Conservation (phyloP, 345 rosid genomes). For the Stellera chamaejasme region DNA sequence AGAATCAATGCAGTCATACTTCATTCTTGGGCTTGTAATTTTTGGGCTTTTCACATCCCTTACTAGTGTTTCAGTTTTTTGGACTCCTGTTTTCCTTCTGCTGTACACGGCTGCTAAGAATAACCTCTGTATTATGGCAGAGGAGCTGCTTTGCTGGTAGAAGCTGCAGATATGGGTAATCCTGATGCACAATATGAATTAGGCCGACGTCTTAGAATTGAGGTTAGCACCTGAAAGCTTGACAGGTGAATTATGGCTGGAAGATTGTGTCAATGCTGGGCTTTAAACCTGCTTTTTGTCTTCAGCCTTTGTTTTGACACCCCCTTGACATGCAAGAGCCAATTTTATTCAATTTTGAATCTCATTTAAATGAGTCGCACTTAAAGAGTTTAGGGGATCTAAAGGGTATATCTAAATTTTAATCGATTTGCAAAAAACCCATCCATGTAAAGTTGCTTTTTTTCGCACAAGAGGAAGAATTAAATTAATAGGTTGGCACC, state of each 20-base stretch:
- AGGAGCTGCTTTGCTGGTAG: conserved; percentile 90
- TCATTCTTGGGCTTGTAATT: too few relatives aligned
- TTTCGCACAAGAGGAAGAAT: too few relatives aligned
- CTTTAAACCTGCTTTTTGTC: not conserved
- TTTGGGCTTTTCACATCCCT: not conserved
- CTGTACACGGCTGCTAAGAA: conserved; percentile 5
- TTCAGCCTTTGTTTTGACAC: not conserved
- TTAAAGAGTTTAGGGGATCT: too few relatives aligned
- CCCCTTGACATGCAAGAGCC: not conserved
- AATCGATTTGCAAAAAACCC: too few relatives aligned
- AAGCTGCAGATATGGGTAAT: conserved; percentile 95
- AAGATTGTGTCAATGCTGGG: not conserved
- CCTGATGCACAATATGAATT: conserved; percentile 82
- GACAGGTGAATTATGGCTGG: not conserved
- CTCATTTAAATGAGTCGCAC: too few relatives aligned
- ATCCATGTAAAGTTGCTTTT: too few relatives aligned
- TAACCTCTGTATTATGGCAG: conserved; percentile 19
- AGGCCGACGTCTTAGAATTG: conserved; percentile 76
- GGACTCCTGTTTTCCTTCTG: not conserved
- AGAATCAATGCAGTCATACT: too few relatives aligned
- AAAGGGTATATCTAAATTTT: too few relatives aligned
- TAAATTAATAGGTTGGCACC: too few relatives aligned
- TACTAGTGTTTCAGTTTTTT: not conserved
- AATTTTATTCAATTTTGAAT: too few relatives aligned
- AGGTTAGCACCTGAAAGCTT: conserved; percentile 36